A percentile compares a stretch with the other conserved stretches of the same genome.
Evolutionary conservation across 2,329 filamentous ascomycete genomes (phyloP).

Genomic region (Talaromyces piceae): DNA sequence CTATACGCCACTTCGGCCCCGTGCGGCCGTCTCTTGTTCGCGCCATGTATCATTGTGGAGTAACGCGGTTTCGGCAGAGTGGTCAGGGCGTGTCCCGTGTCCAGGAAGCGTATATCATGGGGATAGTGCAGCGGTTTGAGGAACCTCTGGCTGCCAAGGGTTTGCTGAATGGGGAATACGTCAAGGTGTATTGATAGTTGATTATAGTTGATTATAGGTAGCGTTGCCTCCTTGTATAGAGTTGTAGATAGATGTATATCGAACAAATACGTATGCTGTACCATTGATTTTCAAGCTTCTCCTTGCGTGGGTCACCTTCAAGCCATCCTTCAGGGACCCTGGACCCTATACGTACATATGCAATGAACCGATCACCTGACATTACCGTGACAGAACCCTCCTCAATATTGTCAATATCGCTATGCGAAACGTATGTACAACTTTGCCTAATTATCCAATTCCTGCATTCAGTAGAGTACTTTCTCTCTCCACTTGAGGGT

Average conservation of each 20-base stretch:
- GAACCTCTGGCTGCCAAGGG: constrained; percentile 32
- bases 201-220: not conserved
- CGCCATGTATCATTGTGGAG: constrained; percentile 44
- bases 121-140: constrained; percentile 38
- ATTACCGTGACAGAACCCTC: too few relatives aligned
- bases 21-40: constrained; percentile 38
- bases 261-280: not conserved
- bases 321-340: too few relatives aligned
- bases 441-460: too few relatives aligned
- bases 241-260: not conserved
- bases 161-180: constrained; percentile 15
- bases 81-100: constrained; percentile 25
- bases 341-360: too few relatives aligned
- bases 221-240: not conserved
- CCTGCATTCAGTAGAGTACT: too few relatives aligned
- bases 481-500: too few relatives aligned
- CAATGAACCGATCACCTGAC: too few relatives aligned
- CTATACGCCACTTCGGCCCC: constrained; percentile 36
- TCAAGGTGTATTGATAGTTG: not conserved
- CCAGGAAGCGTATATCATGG: constrained; percentile 38
- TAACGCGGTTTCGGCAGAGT: constrained; percentile 37
- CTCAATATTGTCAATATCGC: too few relatives aligned
- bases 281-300: too few relatives aligned
- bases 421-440: too few relatives aligned
- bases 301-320: too few relatives aligned